Conservation (phyloP, 2,329 filamentous ascomycete species). For the Ophiostoma quercus region DNA sequence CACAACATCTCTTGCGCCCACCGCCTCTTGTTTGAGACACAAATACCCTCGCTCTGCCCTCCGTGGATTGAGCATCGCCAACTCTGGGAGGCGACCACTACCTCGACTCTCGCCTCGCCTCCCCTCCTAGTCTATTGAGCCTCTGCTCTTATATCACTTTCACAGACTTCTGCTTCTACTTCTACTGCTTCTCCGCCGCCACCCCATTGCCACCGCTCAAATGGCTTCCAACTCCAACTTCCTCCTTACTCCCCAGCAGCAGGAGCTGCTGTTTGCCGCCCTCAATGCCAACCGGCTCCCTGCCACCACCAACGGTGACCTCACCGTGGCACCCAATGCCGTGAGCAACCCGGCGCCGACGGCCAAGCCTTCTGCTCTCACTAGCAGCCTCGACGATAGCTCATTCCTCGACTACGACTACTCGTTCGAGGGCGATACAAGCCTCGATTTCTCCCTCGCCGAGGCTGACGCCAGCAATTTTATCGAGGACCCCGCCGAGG, state of each 20-base stretch:
- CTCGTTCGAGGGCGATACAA: conserved; percentile 66
- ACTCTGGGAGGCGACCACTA: conserved; percentile 22
- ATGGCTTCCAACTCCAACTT: conserved; percentile 55
- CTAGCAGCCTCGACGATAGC: conserved; percentile 61
- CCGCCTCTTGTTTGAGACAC: background rate
- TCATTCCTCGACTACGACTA: conserved; percentile 80
- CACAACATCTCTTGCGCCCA: background rate
- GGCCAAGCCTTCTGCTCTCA: conserved; percentile 40
- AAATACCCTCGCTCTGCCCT: background rate
- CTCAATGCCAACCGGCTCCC: conserved; percentile 63
- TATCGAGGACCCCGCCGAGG: conserved; percentile 42
- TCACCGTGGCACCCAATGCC: conserved; percentile 45
- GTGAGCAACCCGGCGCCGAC: conserved; percentile 45
- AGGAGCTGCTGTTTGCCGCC: conserved; percentile 68
- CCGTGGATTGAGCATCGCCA: conserved; percentile 18
- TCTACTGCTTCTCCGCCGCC: background rate
- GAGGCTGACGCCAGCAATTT: conserved; percentile 51
- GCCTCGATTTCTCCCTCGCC: conserved; percentile 67
- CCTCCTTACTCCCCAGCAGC: conserved; percentile 69
- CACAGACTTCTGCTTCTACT: background rate
- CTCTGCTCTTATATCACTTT: background rate
- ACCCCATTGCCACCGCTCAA: conserved; percentile 25
- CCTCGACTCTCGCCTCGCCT: conserved; percentile 20
- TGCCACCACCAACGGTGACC: conserved; percentile 34
- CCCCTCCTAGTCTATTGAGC: conserved; percentile 17